Evolutionary conservation across 257 asterid genomes (phyloP).

Genomic region (Scutellaria baicalensis): DNA sequence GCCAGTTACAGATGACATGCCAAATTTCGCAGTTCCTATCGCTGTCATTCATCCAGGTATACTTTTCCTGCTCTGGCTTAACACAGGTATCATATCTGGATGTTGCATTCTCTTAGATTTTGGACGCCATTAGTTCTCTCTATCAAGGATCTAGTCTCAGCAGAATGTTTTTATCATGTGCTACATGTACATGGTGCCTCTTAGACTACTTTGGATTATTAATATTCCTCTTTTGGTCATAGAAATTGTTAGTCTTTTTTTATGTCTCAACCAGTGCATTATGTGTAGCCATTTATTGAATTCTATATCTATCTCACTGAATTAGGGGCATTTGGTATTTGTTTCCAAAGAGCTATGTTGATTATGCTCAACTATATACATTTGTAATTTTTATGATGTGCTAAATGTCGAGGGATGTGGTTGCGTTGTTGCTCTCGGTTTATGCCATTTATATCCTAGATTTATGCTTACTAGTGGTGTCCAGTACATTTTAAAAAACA

Average conservation of each 20-base stretch:
- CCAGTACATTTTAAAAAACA: not conserved
- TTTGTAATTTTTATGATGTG: not conserved
- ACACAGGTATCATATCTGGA: not conserved
- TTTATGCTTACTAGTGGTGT: not conserved
- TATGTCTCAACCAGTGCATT: constrained; percentile 1
- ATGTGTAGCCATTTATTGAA: not conserved
- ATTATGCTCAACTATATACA: not conserved
- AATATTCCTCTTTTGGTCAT: not conserved
- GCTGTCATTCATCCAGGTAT: constrained; percentile 53
- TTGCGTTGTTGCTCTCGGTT: constrained; percentile 1
- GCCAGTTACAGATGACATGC: constrained; percentile 45
- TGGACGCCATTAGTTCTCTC: not conserved
- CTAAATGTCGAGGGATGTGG: not conserved
- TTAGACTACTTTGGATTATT: constrained; percentile 3
- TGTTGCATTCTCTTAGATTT: not conserved
- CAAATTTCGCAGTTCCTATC: constrained; percentile 30
- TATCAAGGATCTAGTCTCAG: not conserved
- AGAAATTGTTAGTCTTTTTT: not conserved
- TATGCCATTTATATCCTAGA: constrained; percentile 4
- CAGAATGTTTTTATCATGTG: not conserved
- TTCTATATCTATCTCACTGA: not conserved
- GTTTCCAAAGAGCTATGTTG: constrained; percentile 1
- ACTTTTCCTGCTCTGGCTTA: constrained; percentile 11
- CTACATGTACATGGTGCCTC: constrained; percentile 1
- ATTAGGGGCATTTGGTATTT: constrained; percentile 1